Percentiles rank a stretch among this genome's conserved stretches.
Conservation (phyloP, 1,284 basidiomycete genomes). For the Porogramme epimiltina region DNA sequence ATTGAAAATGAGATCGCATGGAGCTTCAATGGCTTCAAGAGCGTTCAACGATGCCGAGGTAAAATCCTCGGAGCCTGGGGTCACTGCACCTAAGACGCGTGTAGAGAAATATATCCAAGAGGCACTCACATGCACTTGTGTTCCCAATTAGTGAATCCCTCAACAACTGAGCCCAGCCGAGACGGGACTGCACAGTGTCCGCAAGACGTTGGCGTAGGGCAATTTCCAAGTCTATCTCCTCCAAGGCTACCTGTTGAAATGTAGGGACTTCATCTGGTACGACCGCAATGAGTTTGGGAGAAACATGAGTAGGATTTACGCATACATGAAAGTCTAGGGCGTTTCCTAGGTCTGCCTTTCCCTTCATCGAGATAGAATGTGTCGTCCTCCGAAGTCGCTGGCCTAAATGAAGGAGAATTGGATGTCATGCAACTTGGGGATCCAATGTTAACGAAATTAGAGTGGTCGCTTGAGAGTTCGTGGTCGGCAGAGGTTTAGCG, state of each 20-base stretch:
- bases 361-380: background rate
- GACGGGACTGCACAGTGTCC: constrained; percentile 58
- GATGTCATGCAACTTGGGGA: background rate
- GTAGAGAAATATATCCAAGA: background rate
- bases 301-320: background rate
- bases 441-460: too few relatives aligned
- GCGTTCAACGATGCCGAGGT: constrained; percentile 59
- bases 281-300: background rate
- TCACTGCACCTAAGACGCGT: background rate
- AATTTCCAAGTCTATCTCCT: constrained; percentile 69
- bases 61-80: constrained; percentile 31
- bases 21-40: constrained; percentile 53
- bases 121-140: background rate
- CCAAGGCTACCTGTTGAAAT: constrained; percentile 31
- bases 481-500: too few relatives aligned
- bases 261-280: constrained; percentile 11
- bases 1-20: constrained; percentile 51
- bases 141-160: constrained; percentile 48
- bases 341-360: constrained; percentile 12
- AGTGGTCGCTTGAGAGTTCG: too few relatives aligned
- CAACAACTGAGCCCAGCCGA: constrained; percentile 65
- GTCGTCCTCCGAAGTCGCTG: background rate
- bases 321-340: constrained; percentile 10
- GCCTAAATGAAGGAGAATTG: background rate
- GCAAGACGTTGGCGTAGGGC: constrained; percentile 56